Base-by-base conservation (phyloP, 768 basidiomycete species). In the Lentinula guzmanii region DNA sequence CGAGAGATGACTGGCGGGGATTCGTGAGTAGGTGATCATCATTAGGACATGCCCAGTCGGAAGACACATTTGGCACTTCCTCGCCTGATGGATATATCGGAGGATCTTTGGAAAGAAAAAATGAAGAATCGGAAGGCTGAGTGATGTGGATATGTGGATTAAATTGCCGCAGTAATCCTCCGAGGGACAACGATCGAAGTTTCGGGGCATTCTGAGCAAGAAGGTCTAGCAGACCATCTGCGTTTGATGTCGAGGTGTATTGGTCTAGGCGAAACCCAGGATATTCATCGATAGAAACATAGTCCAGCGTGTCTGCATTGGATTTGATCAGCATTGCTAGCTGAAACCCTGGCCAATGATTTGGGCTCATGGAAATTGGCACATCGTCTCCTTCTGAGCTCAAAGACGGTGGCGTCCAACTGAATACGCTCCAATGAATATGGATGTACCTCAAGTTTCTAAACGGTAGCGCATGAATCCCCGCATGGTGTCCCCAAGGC, bases 281-380 rank as follows among this genome's bases (percentile, higher is more conserved):
- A 51, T 58, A 58, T n/a, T 58, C 58, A 34, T 58, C 58, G 8
- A 58, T 28, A 1, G 31, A 46, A 35, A 58, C 9, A 48, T 58
- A 45, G 15, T 37, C 48, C 45, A 58, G 42, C 1, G 43, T 48
- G 5, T 33, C 45, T 2, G 18, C 43, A 28, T 48, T 51, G 4
- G 43, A 13, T n/a, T 48, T 18, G 28, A 58, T 4, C 15, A 58
- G 41, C 21, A 15, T 33, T 13, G 15, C 41, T n/a, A 58, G 45
- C 16, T 51, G 58, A 58, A 13, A 48, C 1, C n/a, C 33, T 2
- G 45, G 45, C 58, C 45, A 58, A 3, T 31, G 11, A 34, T 33
- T 2, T 24, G 18, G 13, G 41, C 13, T 21, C 2, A 4, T 11
- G 18, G 10, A 13, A 8, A 34, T 8, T 18, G 1, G 13, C 4